Base-by-base conservation (phyloP, 306 rosid genomes). In the Quercus cerris region DNA sequence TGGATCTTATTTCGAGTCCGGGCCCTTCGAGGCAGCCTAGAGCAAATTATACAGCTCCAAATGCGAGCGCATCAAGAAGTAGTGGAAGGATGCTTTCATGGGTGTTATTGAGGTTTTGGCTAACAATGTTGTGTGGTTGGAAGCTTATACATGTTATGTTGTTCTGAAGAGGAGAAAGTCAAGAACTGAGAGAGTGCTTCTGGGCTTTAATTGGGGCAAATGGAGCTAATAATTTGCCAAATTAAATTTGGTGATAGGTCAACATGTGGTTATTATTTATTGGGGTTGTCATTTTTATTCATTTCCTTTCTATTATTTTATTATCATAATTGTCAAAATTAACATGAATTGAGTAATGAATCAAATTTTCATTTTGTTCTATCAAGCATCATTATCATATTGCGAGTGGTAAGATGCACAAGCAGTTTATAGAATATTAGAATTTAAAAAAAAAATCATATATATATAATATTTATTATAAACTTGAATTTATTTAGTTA, bases 101-200 rank as follows among this genome's bases (percentile, higher is more conserved):
- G 97, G 96, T 51, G 68, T 91, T 6, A 88, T 91, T 81, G 89
- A 85, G 64, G 89, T 87, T 54, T 79, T 93, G 87, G 98, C 84
- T 69, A 90, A 86, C 30, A 77, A 86, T 71, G 96, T 97, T 63
- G 73, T 78, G 35, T 30, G 89, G 54, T 78, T 93, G 84, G 98
- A 95, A 74, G 90, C 80, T n/a, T 87, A 67, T 76, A 90, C 97
- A 41, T 83, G 95, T 94, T 71, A 81, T 31, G 12, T 88, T 49
- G 93, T 86, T 27, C 38, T 87, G 80, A 87, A 81, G 79, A 90
- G 85, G 81, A 91, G 75, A 80, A 84, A 71, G 8, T 14, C 89
- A 38, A 87, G 80, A 70, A 55, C 25, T 11, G 71, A 33, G 6
- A 90, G 90, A 71, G 51, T 44, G 4, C 22, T 84, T 1, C 76